phyloP scores from a whole-genome alignment of 768 basidiomycete species.

The Heimioporus sp. region DNA sequence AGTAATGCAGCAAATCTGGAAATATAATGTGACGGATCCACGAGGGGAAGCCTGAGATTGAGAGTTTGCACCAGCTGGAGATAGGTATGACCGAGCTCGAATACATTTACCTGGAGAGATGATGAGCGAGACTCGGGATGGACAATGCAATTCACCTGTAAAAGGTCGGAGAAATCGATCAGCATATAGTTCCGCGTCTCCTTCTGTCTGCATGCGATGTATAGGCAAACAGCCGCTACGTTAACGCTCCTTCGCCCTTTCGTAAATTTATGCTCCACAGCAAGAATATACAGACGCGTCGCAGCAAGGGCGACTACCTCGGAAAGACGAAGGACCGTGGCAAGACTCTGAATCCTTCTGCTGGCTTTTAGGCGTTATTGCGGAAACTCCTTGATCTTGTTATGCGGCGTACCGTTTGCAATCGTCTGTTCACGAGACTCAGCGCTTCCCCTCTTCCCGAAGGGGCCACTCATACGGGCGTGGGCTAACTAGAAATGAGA shows the following conservation, averaged over 20 bases:
- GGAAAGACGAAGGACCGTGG: slow-evolving; percentile 71
- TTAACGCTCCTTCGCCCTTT: slow-evolving; percentile 91
- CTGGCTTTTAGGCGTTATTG: slow-evolving; percentile 49
- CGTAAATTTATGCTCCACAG: slow-evolving; percentile 91
- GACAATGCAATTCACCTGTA: slow-evolving; percentile 55
- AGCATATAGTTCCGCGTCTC: slow-evolving; percentile 95
- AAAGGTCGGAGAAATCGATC: slow-evolving; percentile 96
- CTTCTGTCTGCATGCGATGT: slow-evolving; percentile 88
- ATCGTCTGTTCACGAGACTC: slow-evolving; percentile 92
- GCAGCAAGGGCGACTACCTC: slow-evolving; percentile 81
- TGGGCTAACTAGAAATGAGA: slow-evolving; percentile 49
- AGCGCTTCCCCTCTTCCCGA: slow-evolving; percentile 71
- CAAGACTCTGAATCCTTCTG: slow-evolving; percentile 80
- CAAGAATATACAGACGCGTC: slow-evolving; percentile 86
- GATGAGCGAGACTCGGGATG: neutral
- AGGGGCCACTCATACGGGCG: slow-evolving; percentile 79
- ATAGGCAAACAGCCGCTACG: slow-evolving; percentile 94
- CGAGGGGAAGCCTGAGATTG: slow-evolving; percentile 79
- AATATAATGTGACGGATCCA: slow-evolving; percentile 97
- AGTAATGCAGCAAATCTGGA: slow-evolving; percentile 92
- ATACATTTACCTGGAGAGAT: slow-evolving; percentile 82
- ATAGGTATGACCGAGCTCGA: slow-evolving; percentile 94
- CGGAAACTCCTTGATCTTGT: neutral
- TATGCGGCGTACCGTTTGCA: slow-evolving; percentile 63
- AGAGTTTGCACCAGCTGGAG: slow-evolving; percentile 90